These are phyloP conservation scores for Iris pallida DNA, from an alignment of 116 monocot genomes.

Conservation along the genomic window DNA sequence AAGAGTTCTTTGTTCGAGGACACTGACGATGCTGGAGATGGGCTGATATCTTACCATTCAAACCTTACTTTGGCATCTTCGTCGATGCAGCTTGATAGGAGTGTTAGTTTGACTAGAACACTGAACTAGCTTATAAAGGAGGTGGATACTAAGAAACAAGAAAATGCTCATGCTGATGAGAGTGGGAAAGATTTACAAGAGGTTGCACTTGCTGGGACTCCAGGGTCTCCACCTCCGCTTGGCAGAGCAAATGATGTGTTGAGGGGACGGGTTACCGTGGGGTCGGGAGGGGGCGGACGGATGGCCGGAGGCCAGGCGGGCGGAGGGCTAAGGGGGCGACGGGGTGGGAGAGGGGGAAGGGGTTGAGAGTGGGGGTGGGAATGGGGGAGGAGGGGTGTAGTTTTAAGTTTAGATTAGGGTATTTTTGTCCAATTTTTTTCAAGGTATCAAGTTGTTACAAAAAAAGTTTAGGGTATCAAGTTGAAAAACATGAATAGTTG, in stretches of 20 bases:
- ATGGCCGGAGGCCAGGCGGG: no score
- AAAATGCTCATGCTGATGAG: slow-evolving; percentile 4
- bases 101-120: slow-evolving; percentile 13
- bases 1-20: slow-evolving; percentile 27
- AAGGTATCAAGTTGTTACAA: no score
- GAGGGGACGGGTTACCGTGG: no score
- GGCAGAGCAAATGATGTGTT: slow-evolving; percentile 78
- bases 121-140: slow-evolving; percentile 11
- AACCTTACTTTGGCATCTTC: slow-evolving; percentile 76
- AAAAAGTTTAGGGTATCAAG: no score
- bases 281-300: no score
- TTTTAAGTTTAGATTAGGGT: no score
- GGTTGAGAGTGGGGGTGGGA: no score
- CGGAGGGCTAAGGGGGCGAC: no score
- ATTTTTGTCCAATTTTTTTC: no score
- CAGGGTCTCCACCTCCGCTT: slow-evolving; percentile 18
- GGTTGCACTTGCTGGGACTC: slow-evolving; percentile 6
- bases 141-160: slow-evolving; percentile 5
- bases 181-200: slow-evolving; percentile 10
- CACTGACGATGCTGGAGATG: slow-evolving; percentile 44
- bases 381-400: no score
- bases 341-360: no score
- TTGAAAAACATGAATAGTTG: no score
- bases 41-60: slow-evolving; percentile 52
- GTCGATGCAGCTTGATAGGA: slow-evolving; percentile 42